phyloP scores from a whole-genome alignment of 768 basidiomycete genomes.

The Arthromyces matolae region DNA sequence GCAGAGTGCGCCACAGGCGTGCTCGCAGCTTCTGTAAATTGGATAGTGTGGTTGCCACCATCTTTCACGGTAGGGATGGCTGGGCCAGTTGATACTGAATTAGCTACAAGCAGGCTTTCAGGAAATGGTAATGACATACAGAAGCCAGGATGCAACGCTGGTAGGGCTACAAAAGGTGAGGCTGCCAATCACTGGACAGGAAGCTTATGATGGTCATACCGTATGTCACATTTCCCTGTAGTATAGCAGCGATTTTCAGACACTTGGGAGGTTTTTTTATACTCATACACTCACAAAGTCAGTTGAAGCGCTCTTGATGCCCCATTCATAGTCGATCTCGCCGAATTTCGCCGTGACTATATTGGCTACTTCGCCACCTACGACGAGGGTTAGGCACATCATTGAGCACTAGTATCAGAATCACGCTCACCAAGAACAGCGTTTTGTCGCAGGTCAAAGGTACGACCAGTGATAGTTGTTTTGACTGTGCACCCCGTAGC shows the following conservation, averaged over 20 bases:
- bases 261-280: neutral
- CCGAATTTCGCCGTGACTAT: slow-evolving; percentile 61
- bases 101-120: too few relatives aligned
- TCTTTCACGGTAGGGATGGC: slow-evolving; percentile 71
- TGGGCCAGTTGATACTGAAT: too few relatives aligned
- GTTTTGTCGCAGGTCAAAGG: slow-evolving; percentile 23
- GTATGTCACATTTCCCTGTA: slow-evolving; percentile 72
- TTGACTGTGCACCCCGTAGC: slow-evolving; percentile 22
- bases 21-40: slow-evolving; percentile 61
- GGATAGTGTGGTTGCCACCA: slow-evolving; percentile 77
- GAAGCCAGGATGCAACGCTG: slow-evolving; percentile 72
- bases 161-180: slow-evolving; percentile 38
- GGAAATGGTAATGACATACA: slow-evolving; percentile 35
- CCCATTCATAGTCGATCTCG: slow-evolving; percentile 59
- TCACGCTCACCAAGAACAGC: slow-evolving; percentile 39
- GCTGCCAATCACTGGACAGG: neutral
- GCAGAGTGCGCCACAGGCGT: slow-evolving; percentile 61
- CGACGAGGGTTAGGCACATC: too few relatives aligned
- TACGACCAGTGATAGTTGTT: slow-evolving; percentile 8
- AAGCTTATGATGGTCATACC: slow-evolving; percentile 41
- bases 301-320: slow-evolving; percentile 70
- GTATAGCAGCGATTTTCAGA: neutral
- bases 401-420: too few relatives aligned
- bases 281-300: slow-evolving; percentile 61
- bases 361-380: slow-evolving; percentile 64